Percentiles rank a stretch among this genome's conserved stretches.
Conservation (phyloP, 1,139 yeast genomes). For the Entelexis paramagnoliae region DNA sequence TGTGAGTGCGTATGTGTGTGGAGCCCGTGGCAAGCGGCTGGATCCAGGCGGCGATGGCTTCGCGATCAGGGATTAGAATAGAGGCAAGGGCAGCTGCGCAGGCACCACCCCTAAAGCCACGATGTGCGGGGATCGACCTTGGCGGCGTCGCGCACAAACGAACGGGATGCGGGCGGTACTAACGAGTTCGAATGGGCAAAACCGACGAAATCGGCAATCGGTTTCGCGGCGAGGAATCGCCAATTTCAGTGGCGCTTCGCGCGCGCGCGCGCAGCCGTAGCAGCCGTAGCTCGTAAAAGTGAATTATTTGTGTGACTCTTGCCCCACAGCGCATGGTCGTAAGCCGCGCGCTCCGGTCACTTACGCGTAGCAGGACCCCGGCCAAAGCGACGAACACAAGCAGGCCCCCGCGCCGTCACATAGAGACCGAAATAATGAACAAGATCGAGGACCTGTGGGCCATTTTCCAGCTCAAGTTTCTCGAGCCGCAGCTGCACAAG, state of each 20-base stretch:
- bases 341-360: background rate
- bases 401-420: too few relatives aligned
- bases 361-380: background rate
- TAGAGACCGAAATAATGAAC: slow-evolving; percentile 1
- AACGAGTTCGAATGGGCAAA: too few relatives aligned
- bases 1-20: too few relatives aligned
- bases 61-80: background rate
- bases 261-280: too few relatives aligned
- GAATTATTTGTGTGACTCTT: too few relatives aligned
- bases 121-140: background rate
- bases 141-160: too few relatives aligned
- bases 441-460: slow-evolving; percentile 18
- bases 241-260: too few relatives aligned
- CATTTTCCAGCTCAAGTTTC: slow-evolving; percentile 25
- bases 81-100: background rate
- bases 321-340: background rate
- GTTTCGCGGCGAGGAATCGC: too few relatives aligned
- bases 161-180: too few relatives aligned
- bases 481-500: slow-evolving; percentile 42
- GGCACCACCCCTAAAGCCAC: background rate
- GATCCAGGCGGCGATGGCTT: too few relatives aligned
- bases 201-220: too few relatives aligned
- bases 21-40: too few relatives aligned
- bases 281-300: background rate
- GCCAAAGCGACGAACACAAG: background rate